phyloP scores from a whole-genome alignment of 106 monocot species.

The Dendrobium officinale region DNA sequence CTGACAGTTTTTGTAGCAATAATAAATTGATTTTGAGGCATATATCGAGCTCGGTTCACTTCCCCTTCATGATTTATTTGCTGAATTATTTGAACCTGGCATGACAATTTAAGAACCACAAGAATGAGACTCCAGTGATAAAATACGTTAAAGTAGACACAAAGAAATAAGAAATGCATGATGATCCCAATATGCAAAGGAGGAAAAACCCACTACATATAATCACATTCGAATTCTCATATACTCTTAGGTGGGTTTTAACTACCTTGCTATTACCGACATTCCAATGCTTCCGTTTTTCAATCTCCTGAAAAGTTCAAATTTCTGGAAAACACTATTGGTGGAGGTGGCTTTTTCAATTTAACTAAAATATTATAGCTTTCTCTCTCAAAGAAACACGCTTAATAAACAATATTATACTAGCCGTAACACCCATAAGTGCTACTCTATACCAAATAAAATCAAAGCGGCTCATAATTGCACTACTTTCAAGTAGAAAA shows the following conservation, averaged over 20 bases:
- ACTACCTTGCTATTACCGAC: background rate
- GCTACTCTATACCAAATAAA: background rate
- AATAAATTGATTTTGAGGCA: constrained; percentile 95
- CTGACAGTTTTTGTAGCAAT: constrained; percentile 96
- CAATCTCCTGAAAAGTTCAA: background rate
- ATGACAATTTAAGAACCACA: background rate
- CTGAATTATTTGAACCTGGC: constrained; percentile 93
- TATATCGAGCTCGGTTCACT: constrained; percentile 94
- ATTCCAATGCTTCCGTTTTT: background rate
- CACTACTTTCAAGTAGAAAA: background rate
- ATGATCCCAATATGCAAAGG: background rate
- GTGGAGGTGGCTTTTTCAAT: background rate
- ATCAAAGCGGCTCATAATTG: background rate
- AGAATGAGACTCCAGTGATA: background rate
- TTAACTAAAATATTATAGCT: background rate
- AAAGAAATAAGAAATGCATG: background rate
- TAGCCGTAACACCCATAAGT: background rate
- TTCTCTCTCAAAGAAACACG: background rate
- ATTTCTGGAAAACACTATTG: background rate
- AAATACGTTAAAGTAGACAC: background rate
- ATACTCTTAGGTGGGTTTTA: background rate
- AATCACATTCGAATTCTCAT: background rate
- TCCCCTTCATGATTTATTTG: constrained; percentile 99
- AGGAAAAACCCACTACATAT: background rate
- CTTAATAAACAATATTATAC: background rate